phyloP scores from a whole-genome alignment of 1,139 yeast species.

The Geotrichum phurueaensis region DNA sequence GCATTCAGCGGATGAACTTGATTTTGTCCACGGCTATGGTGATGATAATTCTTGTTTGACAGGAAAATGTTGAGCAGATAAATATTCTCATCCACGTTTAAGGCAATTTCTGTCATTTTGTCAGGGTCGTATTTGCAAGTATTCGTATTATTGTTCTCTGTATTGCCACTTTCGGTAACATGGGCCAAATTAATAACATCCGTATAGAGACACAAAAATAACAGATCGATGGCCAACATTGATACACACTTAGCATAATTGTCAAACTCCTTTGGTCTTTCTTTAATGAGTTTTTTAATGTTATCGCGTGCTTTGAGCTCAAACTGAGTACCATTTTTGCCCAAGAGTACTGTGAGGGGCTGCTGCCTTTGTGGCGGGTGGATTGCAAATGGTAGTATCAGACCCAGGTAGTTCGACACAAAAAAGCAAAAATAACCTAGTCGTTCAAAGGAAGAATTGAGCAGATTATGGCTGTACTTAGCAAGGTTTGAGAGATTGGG shows the following conservation, averaged over 20 bases:
- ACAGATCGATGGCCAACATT: slow-evolving; percentile 33
- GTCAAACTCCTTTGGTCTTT: slow-evolving; percentile 31
- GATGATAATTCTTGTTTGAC: slow-evolving; percentile 20
- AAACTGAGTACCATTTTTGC: background rate
- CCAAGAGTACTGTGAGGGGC: slow-evolving; percentile 19
- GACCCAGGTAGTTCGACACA: slow-evolving; percentile 32
- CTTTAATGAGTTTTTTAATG: slow-evolving; percentile 17
- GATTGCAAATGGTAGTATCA: slow-evolving; percentile 33
- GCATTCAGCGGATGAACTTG: background rate
- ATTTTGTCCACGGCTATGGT: background rate
- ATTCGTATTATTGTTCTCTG: background rate
- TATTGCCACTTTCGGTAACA: background rate
- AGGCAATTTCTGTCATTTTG: background rate
- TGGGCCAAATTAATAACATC: background rate
- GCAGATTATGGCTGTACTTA: slow-evolving; percentile 27
- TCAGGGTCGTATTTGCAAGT: background rate
- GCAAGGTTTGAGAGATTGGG: slow-evolving; percentile 33
- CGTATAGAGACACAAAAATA: background rate
- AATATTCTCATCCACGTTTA: background rate
- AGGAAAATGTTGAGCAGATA: background rate
- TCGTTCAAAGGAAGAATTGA: slow-evolving; percentile 34
- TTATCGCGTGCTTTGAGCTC: slow-evolving; percentile 7
- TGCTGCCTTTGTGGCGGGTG: slow-evolving; percentile 28
- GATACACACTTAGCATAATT: slow-evolving; percentile 32
- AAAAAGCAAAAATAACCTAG: slow-evolving; percentile 30